These are phyloP conservation scores for Colletotrichum cereale DNA, from an alignment of 2,329 filamentous ascomycete genomes.

Conservation along the genomic window DNA sequence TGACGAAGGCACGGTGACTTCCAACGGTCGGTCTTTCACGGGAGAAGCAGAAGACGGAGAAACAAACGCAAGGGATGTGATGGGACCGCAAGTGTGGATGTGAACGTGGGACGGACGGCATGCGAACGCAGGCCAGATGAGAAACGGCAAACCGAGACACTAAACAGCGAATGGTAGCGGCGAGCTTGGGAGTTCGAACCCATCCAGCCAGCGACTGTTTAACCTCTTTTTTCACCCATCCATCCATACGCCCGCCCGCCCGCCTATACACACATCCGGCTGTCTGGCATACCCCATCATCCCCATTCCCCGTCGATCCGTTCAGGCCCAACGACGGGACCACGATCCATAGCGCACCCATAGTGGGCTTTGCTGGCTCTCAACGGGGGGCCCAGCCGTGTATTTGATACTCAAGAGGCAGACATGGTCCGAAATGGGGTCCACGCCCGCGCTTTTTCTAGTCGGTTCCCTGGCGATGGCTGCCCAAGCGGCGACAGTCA, in stretches of 20 bases:
- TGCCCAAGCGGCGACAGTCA: constrained; percentile 40
- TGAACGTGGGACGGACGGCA: background rate
- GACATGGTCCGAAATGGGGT: constrained; percentile 13
- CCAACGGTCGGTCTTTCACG: background rate
- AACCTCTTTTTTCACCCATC: constrained; percentile 28
- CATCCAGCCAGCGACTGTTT: constrained; percentile 6
- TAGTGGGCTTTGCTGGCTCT: background rate
- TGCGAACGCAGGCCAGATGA: constrained; percentile 16
- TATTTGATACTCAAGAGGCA: background rate
- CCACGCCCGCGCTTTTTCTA: background rate
- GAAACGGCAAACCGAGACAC: background rate
- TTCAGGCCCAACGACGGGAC: constrained; percentile 37
- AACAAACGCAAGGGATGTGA: background rate
- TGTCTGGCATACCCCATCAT: constrained; percentile 22
- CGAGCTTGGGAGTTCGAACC: background rate
- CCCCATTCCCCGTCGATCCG: constrained; percentile 32
- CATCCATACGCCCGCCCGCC: no score
- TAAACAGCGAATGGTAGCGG: constrained; percentile 5
- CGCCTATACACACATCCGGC: no score
- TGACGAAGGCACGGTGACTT: constrained; percentile 9
- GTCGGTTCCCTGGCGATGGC: constrained; percentile 21
- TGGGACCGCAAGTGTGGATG: background rate
- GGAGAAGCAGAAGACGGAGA: background rate
- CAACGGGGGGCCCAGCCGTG: background rate
- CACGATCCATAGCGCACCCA: constrained; percentile 6